Evolutionary conservation across 2,329 filamentous ascomycete genomes (phyloP).

Genomic region (Phyllosticta citribraziliensis): DNA sequence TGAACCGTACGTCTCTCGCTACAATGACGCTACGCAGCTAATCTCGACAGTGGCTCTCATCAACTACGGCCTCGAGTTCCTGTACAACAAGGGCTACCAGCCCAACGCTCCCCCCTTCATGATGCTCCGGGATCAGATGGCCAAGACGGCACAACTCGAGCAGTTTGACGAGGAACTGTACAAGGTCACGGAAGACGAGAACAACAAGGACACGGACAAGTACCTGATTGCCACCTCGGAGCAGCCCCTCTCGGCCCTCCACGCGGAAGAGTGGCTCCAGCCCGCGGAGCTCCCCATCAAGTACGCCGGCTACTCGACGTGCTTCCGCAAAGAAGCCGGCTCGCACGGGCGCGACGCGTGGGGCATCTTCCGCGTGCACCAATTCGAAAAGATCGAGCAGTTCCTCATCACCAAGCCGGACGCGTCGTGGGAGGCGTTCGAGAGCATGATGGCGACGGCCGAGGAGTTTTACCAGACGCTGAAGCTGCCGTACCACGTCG

Average conservation of each 20-base stretch:
- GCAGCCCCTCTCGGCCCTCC: constrained; percentile 86
- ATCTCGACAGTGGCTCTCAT: constrained; percentile 60
- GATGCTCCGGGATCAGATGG: constrained; percentile 94
- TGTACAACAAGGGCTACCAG: constrained; percentile 69
- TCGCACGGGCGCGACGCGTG: constrained; percentile 88
- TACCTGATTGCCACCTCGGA: constrained; percentile 76
- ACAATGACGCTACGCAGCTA: not conserved
- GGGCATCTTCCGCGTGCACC: constrained; percentile 96
- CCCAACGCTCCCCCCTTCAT: constrained; percentile 72
- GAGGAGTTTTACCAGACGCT: constrained; percentile 95
- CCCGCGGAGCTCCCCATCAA: constrained; percentile 81
- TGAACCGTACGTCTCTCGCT: constrained; percentile 43
- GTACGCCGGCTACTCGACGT: constrained; percentile 80
- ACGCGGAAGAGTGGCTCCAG: constrained; percentile 88
- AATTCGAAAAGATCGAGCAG: constrained; percentile 91
- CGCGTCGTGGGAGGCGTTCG: constrained; percentile 86
- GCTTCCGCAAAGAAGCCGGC: constrained; percentile 92
- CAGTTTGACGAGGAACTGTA: constrained; percentile 98
- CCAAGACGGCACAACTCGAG: constrained; percentile 92
- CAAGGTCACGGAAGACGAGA: constrained; percentile 79
- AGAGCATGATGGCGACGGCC: constrained; percentile 81
- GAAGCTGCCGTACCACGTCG: constrained; percentile 79
- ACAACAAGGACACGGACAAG: constrained; percentile 75
- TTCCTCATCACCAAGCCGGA: constrained; percentile 70
- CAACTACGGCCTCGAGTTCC: constrained; percentile 89